A percentile compares a stretch with the other conserved stretches of the same genome.
Evolutionary conservation across 805 yeast species (phyloP).

Genomic region (Candida parachauliodes): DNA sequence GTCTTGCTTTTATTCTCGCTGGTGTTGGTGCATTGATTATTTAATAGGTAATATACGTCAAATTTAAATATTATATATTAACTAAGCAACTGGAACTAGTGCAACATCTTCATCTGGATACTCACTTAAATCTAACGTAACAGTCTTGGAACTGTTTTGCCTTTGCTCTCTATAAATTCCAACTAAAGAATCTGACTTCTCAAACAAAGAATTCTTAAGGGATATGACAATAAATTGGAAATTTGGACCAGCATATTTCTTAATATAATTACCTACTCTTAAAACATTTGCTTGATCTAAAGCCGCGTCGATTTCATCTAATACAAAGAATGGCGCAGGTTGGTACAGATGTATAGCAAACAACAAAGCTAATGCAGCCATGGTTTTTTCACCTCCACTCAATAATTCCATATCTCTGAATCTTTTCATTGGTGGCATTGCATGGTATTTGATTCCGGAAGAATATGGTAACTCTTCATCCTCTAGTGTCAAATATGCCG

Average conservation of each 20-base stretch:
- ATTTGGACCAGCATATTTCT: constrained; percentile 66
- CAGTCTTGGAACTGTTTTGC: constrained; percentile 66
- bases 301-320: constrained; percentile 99
- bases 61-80: background rate
- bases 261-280: constrained; percentile 82
- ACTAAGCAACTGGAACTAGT: constrained; percentile 9
- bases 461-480: constrained; percentile 87
- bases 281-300: constrained; percentile 85
- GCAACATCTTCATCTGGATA: constrained; percentile 42
- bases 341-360: constrained; percentile 88
- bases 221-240: constrained; percentile 93
- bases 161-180: constrained; percentile 86
- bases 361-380: constrained; percentile 89
- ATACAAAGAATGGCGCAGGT: constrained; percentile 92
- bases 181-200: constrained; percentile 83
- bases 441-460: constrained; percentile 83
- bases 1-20: constrained; percentile 7
- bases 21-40: constrained; percentile 8
- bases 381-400: constrained; percentile 95
- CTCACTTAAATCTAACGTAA: constrained; percentile 67
- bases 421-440: constrained; percentile 94
- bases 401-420: constrained; percentile 88
- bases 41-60: background rate
- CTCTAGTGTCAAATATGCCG: constrained; percentile 84
- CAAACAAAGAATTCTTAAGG: constrained; percentile 81